These are phyloP conservation scores for Arabis alpina DNA, from an alignment of 345 rosid genomes.

Conservation along the genomic window DNA sequence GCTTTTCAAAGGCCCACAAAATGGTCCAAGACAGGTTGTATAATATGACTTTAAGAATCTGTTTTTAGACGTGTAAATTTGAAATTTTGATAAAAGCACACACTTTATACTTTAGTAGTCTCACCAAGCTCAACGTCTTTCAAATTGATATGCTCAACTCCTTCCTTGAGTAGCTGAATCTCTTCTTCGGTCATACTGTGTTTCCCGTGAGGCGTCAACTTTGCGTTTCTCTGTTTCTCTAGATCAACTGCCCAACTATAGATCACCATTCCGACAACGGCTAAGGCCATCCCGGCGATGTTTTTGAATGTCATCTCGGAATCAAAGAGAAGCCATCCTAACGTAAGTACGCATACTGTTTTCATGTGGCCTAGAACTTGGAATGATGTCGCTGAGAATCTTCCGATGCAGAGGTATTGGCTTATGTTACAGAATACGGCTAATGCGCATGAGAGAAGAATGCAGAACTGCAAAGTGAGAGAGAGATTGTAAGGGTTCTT, in stretches of 20 bases:
- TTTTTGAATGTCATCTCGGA: constrained; percentile 83
- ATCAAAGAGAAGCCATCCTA: constrained; percentile 94
- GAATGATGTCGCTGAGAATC: constrained; percentile 89
- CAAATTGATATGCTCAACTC: constrained; percentile 50
- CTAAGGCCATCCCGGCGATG: constrained; percentile 79
- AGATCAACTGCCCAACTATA: constrained; percentile 95
- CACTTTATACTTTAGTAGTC: constrained; percentile 52
- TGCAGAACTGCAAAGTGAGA: constrained; percentile 64
- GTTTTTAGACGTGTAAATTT: constrained; percentile 27
- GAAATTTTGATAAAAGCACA: neutral
- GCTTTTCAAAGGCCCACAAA: constrained; percentile 26
- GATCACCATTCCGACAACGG: constrained; percentile 82
- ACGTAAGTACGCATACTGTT: constrained; percentile 80
- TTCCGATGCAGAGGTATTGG: constrained; percentile 95
- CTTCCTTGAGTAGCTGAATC: constrained; percentile 74
- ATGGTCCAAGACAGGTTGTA: neutral
- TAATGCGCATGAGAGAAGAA: constrained; percentile 75
- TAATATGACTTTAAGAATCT: neutral
- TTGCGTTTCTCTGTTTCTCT: constrained; percentile 60
- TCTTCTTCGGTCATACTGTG: constrained; percentile 82
- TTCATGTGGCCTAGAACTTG: constrained; percentile 99
- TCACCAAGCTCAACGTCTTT: constrained; percentile 77
- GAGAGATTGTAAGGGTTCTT: constrained; percentile 9
- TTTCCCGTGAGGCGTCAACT: constrained; percentile 50
- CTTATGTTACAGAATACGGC: constrained; percentile 98